These are phyloP conservation scores for Curvularia hawaiiensis DNA, from an alignment of 2,329 filamentous ascomycete species.

Conservation along the genomic window DNA sequence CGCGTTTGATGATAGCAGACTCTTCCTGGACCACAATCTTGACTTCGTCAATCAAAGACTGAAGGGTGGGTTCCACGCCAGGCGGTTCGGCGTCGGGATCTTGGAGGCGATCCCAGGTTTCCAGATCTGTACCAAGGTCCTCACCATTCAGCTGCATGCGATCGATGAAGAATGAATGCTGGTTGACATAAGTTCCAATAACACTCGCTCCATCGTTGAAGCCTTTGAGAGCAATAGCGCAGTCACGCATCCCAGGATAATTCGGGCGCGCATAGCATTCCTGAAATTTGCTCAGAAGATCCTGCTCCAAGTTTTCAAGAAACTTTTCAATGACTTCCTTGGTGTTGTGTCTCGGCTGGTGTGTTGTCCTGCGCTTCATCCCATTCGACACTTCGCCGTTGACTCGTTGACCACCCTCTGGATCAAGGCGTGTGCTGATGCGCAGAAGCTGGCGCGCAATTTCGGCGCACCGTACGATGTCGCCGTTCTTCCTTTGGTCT, in stretches of 20 bases:
- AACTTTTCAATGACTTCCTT: conserved; percentile 96
- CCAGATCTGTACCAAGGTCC: conserved; percentile 75
- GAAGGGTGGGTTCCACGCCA: conserved; percentile 87
- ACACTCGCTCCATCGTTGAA: conserved; percentile 97
- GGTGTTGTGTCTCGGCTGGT: conserved; percentile 63
- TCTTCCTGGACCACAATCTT: conserved; percentile 96
- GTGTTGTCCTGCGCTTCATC: conserved; percentile 40
- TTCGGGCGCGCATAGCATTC: conserved; percentile 94
- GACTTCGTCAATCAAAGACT: conserved; percentile 92
- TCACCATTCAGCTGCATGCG: conserved; percentile 89
- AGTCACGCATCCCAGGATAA: conserved; percentile 98
- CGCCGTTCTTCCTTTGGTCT: conserved; percentile 83
- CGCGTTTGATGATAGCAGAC: conserved; percentile 93
- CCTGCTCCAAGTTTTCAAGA: conserved; percentile 92
- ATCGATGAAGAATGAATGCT: conserved; percentile 99
- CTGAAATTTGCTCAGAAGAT: conserved; percentile 94
- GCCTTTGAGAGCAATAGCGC: conserved; percentile 88
- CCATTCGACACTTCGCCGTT: conserved; percentile 57
- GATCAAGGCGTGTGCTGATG: conserved; percentile 90
- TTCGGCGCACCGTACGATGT: conserved; percentile 91
- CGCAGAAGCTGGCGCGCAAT: conserved; percentile 92
- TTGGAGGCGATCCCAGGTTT: conserved; percentile 84
- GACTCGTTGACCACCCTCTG: conserved; percentile 60
- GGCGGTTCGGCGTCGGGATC: conserved; percentile 93
- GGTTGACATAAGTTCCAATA: conserved; percentile 95